phyloP scores from a whole-genome alignment of 2,329 filamentous ascomycete genomes.

The Colletotrichum navitas region DNA sequence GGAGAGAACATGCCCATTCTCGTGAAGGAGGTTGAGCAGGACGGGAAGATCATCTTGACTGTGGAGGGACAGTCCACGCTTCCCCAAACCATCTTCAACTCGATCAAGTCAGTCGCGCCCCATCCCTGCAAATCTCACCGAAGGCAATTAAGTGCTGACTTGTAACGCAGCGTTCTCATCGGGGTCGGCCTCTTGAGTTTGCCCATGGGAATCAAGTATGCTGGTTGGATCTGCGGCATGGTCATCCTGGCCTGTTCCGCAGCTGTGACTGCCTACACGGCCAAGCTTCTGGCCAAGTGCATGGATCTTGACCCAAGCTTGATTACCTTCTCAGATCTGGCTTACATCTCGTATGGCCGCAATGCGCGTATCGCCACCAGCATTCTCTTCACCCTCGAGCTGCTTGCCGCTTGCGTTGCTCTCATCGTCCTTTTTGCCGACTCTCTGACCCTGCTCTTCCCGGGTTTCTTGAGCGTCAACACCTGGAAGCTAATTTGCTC shows the following conservation, averaged over 20 bases:
- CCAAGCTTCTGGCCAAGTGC: slow-evolving; percentile 86
- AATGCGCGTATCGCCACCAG: slow-evolving; percentile 86
- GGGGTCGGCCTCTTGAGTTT: slow-evolving; percentile 91
- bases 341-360: slow-evolving; percentile 89
- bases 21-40: slow-evolving; percentile 90
- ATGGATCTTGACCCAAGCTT: slow-evolving; percentile 87
- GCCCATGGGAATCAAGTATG: slow-evolving; percentile 87
- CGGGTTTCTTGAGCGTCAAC: slow-evolving; percentile 72
- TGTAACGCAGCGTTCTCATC: slow-evolving; percentile 74
- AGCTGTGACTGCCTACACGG: slow-evolving; percentile 85
- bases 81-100: slow-evolving; percentile 96
- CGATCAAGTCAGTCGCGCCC: slow-evolving; percentile 73
- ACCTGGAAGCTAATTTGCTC: slow-evolving; percentile 91
- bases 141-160: slow-evolving; percentile 10
- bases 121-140: no score
- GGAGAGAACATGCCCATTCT: slow-evolving; percentile 79
- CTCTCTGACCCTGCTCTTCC: slow-evolving; percentile 83
- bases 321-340: slow-evolving; percentile 94
- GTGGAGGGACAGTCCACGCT: slow-evolving; percentile 95
- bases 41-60: slow-evolving; percentile 85
- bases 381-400: slow-evolving; percentile 87
- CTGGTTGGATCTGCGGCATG: slow-evolving; percentile 89
- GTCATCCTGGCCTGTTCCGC: slow-evolving; percentile 80
- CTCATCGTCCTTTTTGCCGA: slow-evolving; percentile 94
- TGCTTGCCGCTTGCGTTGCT: slow-evolving; percentile 89